Percentiles rank a stretch among this genome's conserved stretches.
These are phyloP conservation scores for Daldinia decipiens DNA, from an alignment of 495 filamentous ascomycete species.

Conservation along the genomic window DNA sequence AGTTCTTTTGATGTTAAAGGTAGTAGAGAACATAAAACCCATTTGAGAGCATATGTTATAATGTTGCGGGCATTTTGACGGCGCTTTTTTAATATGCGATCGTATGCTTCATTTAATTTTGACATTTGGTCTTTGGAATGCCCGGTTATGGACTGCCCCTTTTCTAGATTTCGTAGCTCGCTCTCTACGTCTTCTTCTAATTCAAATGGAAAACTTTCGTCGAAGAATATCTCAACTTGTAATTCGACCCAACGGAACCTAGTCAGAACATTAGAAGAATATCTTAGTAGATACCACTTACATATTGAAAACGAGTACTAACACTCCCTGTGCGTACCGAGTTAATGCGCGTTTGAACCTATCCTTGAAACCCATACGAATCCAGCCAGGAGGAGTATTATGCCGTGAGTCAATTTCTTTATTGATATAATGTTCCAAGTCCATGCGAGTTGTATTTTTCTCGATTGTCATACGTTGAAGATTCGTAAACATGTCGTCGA, in stretches of 20 bases:
- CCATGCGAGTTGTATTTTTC: background rate
- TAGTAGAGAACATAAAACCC: background rate
- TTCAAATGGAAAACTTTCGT: background rate
- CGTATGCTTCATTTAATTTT: slow-evolving; percentile 5
- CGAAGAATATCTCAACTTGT: background rate
- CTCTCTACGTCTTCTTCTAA: background rate
- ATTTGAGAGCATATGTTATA: slow-evolving; percentile 2
- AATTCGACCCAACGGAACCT: slow-evolving; percentile 1
- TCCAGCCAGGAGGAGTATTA: background rate
- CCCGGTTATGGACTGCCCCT: background rate
- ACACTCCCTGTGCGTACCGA: background rate
- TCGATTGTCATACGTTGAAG: background rate
- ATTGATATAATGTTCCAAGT: background rate
- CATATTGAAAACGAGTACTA: background rate
- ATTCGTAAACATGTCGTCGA: background rate
- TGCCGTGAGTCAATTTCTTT: background rate
- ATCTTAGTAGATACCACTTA: background rate
- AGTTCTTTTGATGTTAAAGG: background rate
- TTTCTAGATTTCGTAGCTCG: background rate
- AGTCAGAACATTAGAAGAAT: background rate
- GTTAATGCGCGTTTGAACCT: background rate
- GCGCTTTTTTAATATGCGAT: slow-evolving; percentile 9
- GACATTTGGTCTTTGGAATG: background rate
- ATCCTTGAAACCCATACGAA: background rate
- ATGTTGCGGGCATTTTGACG: background rate